phyloP scores from a whole-genome alignment of 371 early-diverging fungal species.

The Rhizopus stolonifer region DNA sequence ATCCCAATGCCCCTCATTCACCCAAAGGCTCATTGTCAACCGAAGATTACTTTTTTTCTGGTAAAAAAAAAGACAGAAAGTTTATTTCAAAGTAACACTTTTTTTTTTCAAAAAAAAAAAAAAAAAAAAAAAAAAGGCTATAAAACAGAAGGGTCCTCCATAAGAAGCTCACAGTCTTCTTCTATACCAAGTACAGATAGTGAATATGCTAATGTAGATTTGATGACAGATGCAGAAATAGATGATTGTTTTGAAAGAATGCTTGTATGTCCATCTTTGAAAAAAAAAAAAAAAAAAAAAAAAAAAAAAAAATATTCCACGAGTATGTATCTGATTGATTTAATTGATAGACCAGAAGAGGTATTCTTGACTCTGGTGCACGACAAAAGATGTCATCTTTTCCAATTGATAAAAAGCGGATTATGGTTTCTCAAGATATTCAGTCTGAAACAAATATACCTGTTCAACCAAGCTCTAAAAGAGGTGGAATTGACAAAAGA shows the following conservation, averaged over 20 bases:
- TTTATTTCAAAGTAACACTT: no score
- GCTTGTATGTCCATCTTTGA: slow-evolving; percentile 41
- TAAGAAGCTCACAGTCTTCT: slow-evolving; percentile 34
- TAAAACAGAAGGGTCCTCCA: slow-evolving; percentile 15
- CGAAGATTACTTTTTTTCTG: slow-evolving; percentile 20
- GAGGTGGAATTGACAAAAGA: slow-evolving; percentile 24
- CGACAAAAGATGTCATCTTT: slow-evolving; percentile 41
- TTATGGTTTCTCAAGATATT: slow-evolving; percentile 51
- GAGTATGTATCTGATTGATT: no score
- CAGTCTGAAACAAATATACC: slow-evolving; percentile 30
- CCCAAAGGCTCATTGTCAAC: slow-evolving; percentile 16
- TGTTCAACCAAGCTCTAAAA: slow-evolving; percentile 15
- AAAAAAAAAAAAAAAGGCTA: slow-evolving; percentile 6
- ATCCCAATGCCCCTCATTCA: slow-evolving; percentile 15
- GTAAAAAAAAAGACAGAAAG: background rate
- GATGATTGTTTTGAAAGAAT: slow-evolving; percentile 50
- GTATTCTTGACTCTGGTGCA: slow-evolving; percentile 40
- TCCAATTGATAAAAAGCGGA: slow-evolving; percentile 47
- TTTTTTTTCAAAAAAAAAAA: no score
- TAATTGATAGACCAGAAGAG: slow-evolving; percentile 38
- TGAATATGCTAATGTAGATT: slow-evolving; percentile 19
- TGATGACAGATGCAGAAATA: slow-evolving; percentile 31
- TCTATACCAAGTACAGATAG: slow-evolving; percentile 33
- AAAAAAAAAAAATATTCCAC: no score
- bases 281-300: no score